Base-by-base conservation (phyloP, 1,284 basidiomycete species). In the Rhizoctonia solani region DNA sequence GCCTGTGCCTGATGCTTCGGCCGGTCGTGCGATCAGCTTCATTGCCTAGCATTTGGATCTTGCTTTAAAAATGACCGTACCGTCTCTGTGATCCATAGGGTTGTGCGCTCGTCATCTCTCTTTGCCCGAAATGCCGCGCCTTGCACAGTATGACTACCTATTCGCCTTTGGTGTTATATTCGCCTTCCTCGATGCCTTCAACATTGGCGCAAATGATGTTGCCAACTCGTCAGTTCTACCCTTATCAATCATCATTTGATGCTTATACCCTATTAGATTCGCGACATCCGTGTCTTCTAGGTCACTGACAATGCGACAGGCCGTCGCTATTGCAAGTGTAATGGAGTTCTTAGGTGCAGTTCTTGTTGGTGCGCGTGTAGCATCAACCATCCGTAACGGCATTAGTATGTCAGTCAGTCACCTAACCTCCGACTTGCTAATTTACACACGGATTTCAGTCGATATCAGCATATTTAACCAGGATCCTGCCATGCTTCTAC, bases 281-380 rank as follows among this genome's bases (percentile, higher is more conserved):
- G 80, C 80, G 1, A 80, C 80, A 1, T 78, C 78, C 19, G 78
- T 81, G 19, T 76, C 79, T 1, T 79, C 79, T n/a, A 76, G 77
- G 50, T 79, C 78, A 11, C 72, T 83, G 34, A 78, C 80, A 1
- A 72, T 82, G 71, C 69, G 72, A 27, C 80, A 81, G 72, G 81
- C 81, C 0, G 70, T 73, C 32, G 8, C 78, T 3, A 75, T 76
- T 1, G 81, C 81, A 0, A 77, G 41, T 13, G 52, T 87, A 86
- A 74, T 86, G 88, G 14, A 88, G 74, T 63, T 85, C 84, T 63
- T 82, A 80, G 70, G 76, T 79, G 42, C 78, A 83, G 67, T 88
- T 25, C 21, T 66, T n/a, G 58, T 46, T 83, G 0, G 78, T 82
- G 56, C 82, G 4, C 77, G 80, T 53, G 78, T 77, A 3, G 74